phyloP scores from a whole-genome alignment of 805 yeast species.

The Schwanniomyces yamadae region DNA sequence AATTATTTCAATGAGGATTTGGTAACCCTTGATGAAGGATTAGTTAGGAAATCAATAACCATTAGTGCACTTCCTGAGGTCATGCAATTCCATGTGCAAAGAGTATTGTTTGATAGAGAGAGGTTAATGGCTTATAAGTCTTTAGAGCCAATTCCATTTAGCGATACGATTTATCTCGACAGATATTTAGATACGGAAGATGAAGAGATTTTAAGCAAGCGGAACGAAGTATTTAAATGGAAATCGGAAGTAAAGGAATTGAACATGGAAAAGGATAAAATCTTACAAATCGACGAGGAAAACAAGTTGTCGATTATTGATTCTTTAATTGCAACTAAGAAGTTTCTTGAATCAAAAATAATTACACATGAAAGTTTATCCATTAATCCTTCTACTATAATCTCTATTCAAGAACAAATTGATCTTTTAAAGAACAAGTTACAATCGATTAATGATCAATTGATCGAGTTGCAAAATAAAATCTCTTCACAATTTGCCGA shows the following conservation, averaged over 20 bases:
- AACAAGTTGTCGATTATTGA: slow-evolving; percentile 38
- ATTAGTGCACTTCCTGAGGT: slow-evolving; percentile 74
- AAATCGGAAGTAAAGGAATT: slow-evolving; percentile 51
- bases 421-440: slow-evolving; percentile 47
- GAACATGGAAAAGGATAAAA: slow-evolving; percentile 39
- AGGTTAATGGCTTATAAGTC: slow-evolving; percentile 76
- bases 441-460: slow-evolving; percentile 36
- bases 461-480: slow-evolving; percentile 44
- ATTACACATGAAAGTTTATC: slow-evolving; percentile 30
- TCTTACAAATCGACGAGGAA: slow-evolving; percentile 42
- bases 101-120: slow-evolving; percentile 85
- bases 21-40: slow-evolving; percentile 66
- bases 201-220: slow-evolving; percentile 47
- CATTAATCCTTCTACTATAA: slow-evolving; percentile 48
- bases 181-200: slow-evolving; percentile 76
- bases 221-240: slow-evolving; percentile 63
- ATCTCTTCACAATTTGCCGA: slow-evolving; percentile 62
- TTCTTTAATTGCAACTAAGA: slow-evolving; percentile 51
- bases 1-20: slow-evolving; percentile 75
- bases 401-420: slow-evolving; percentile 47
- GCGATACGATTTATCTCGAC: slow-evolving; percentile 78
- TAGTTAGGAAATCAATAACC: slow-evolving; percentile 70
- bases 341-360: slow-evolving; percentile 49
- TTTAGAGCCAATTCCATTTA: slow-evolving; percentile 76
- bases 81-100: slow-evolving; percentile 87